These are phyloP conservation scores for Chimonanthus praecox DNA, from an alignment of 164 flowering plant species.

Conservation along the genomic window DNA sequence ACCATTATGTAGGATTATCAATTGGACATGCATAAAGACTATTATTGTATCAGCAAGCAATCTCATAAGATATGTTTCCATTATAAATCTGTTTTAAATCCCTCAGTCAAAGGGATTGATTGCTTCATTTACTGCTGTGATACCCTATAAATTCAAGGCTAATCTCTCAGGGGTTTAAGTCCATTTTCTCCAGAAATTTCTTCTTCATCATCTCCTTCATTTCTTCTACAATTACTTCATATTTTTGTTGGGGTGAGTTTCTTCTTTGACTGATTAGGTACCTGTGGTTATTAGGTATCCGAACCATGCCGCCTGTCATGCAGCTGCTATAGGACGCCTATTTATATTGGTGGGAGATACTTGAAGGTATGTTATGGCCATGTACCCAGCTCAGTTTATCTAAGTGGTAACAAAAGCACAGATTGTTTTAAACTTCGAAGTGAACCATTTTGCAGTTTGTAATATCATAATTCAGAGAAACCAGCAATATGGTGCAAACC, in stretches of 20 bases:
- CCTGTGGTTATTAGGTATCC: slow-evolving; percentile 35
- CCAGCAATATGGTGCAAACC: background rate
- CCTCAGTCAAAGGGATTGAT: background rate
- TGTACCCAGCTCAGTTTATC: background rate
- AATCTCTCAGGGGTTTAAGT: too few species aligned
- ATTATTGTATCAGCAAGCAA: too few species aligned
- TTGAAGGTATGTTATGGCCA: slow-evolving; percentile 56
- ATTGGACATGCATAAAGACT: too few species aligned
- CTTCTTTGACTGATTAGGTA: too few species aligned
- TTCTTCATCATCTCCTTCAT: too few species aligned
- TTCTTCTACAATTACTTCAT: too few species aligned
- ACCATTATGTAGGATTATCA: too few species aligned
- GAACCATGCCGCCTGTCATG: slow-evolving; percentile 50
- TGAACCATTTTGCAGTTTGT: background rate
- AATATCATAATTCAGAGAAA: background rate
- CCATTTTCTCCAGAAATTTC: too few species aligned
- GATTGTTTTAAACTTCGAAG: background rate
- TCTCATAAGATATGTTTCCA: too few species aligned
- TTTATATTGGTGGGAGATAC: slow-evolving; percentile 86
- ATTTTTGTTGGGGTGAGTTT: too few species aligned
- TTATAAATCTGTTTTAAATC: background rate
- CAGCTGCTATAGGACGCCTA: slow-evolving; percentile 48
- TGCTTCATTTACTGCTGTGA: background rate
- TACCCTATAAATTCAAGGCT: background rate
- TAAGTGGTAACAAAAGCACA: background rate